A percentile compares a stretch with the other conserved stretches of the same genome.
These are phyloP conservation scores for Letharia lupina DNA, from an alignment of 495 filamentous ascomycete species.

Conservation along the genomic window DNA sequence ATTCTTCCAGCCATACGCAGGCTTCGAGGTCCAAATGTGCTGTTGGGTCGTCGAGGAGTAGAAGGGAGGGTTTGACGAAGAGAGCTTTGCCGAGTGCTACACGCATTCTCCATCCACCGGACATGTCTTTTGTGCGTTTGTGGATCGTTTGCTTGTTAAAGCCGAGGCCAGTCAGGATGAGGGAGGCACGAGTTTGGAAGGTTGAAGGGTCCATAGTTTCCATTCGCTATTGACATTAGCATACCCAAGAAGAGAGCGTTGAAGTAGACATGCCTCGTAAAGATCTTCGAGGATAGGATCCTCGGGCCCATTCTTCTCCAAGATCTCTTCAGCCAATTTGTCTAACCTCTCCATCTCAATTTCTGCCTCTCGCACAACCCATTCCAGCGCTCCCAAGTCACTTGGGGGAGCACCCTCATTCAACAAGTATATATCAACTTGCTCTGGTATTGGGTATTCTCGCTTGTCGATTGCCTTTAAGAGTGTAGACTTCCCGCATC, in stretches of 20 bases:
- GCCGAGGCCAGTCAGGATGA: conserved; percentile 96
- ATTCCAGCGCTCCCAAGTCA: conserved; percentile 85
- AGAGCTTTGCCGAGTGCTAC: conserved; percentile 95
- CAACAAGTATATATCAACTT: conserved; percentile 96
- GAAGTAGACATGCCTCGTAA: conserved; percentile 67
- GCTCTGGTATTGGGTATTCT: conserved; percentile 92
- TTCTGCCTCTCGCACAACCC: conserved; percentile 94
- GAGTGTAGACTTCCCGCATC: conserved; percentile 94
- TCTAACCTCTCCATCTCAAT: conserved; percentile 86
- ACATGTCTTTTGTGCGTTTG: conserved; percentile 99
- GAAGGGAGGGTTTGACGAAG: conserved; percentile 92
- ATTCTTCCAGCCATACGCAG: conserved; percentile 99
- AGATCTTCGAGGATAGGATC: conserved; percentile 85
- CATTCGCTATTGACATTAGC: conserved; percentile 64
- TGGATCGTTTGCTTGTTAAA: conserved; percentile 97
- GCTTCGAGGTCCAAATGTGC: conserved; percentile 99
- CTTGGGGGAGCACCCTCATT: conserved; percentile 94
- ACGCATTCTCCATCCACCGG: conserved; percentile 99
- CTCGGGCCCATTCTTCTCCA: conserved; percentile 88
- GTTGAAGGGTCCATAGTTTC: conserved; percentile 99
- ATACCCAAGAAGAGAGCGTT: conserved; percentile 8
- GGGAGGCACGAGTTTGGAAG: conserved; percentile 91
- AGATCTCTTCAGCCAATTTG: conserved; percentile 75
- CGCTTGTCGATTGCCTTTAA: conserved; percentile 89
- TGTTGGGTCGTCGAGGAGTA: conserved; percentile 96